A percentile compares a stretch with the other conserved stretches of the same genome.
phyloP scores from a whole-genome alignment of 108 stramenopile genomes.

The Cyclotella cryptica region DNA sequence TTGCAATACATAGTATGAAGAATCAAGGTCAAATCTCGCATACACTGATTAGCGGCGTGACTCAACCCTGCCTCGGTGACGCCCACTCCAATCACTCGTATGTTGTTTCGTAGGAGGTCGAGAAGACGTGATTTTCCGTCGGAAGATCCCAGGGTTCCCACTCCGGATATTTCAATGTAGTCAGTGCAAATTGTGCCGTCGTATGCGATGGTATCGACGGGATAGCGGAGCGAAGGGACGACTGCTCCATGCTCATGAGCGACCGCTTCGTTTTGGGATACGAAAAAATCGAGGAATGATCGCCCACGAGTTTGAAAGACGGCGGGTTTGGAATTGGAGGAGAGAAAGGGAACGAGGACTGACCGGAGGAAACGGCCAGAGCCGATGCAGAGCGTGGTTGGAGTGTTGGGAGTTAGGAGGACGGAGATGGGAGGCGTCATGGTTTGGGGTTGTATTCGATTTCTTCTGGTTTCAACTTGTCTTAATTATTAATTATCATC shows the following conservation, averaged over 20 bases:
- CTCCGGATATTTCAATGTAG: slow-evolving; percentile 60
- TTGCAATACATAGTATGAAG: slow-evolving; percentile 29
- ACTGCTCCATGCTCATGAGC: background rate
- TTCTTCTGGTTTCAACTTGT: no score
- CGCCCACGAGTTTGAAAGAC: slow-evolving; percentile 85
- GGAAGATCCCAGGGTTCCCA: slow-evolving; percentile 67
- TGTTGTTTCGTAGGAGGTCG: slow-evolving; percentile 35
- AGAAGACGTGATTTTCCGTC: slow-evolving; percentile 59
- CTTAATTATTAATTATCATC: no score
- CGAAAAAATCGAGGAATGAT: slow-evolving; percentile 71
- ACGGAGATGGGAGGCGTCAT: slow-evolving; percentile 3
- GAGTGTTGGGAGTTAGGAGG: background rate
- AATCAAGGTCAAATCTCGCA: slow-evolving; percentile 76
- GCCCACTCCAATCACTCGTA: slow-evolving; percentile 79
- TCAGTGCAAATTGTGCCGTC: slow-evolving; percentile 61
- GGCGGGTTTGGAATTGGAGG: slow-evolving; percentile 40
- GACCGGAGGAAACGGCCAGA: slow-evolving; percentile 88
- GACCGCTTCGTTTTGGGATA: background rate
- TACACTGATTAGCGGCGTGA: slow-evolving; percentile 58
- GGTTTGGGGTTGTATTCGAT: background rate
- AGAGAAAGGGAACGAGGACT: slow-evolving; percentile 82
- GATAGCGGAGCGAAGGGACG: slow-evolving; percentile 40
- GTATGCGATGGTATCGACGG: slow-evolving; percentile 73
- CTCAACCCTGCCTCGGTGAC: slow-evolving; percentile 91
- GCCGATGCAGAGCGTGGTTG: slow-evolving; percentile 70